Evolutionary conservation across 179 eudicot species (phyloP), one percentile per base, ranked within the genome.

Genomic region (Patellifolia procumbens): DNA sequence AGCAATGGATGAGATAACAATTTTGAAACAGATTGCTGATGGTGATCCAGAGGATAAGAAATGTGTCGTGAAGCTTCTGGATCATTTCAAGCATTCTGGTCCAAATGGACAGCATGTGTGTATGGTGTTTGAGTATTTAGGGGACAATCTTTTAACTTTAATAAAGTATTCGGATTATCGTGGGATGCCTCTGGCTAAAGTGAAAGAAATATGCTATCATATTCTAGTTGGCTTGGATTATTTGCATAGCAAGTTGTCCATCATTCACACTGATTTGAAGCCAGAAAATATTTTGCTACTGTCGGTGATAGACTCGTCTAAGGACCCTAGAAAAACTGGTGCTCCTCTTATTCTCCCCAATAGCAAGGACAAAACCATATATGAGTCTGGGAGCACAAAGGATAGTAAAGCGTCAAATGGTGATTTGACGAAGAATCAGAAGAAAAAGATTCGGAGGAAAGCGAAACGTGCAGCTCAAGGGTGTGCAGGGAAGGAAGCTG

Each of bases 21-120:
- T 94, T 45, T 76, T 94, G 79, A 89, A 94, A 75, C 96, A 94
- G 82, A 86, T 94, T 79, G 94, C 98, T 16, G 98, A 94, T 64
- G 92, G 92, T 24, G 98, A 94, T 52, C 93, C 92, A 19, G 96
- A 88, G 19, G 97, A 94, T 77, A 92, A 87, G 77, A 94, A 88
- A 80, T 91, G 94, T 73, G 98, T 92, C 48, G 98, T 94, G 78
- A 92, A 94, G 88, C 91, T 94, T 74, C 75, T 94, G 86, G 98
- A 94, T 82, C 89, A 94, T 76, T 94, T 94, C 48, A 94, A 94
- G 84, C 98, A 92, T 84, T 92, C 94, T 10, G 97, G 98, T 68
- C 98, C 96, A 42, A 90, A 94, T 84, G 98, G 98, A 61, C 97
- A 94, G 67, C 98, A 94, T 86, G 97, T 94, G 52, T 94, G 97